Evolutionary conservation across 148 eudicot genomes (phyloP), one percentile per base, ranked within the genome.

Genomic region (Dysphania ambrosioides): DNA sequence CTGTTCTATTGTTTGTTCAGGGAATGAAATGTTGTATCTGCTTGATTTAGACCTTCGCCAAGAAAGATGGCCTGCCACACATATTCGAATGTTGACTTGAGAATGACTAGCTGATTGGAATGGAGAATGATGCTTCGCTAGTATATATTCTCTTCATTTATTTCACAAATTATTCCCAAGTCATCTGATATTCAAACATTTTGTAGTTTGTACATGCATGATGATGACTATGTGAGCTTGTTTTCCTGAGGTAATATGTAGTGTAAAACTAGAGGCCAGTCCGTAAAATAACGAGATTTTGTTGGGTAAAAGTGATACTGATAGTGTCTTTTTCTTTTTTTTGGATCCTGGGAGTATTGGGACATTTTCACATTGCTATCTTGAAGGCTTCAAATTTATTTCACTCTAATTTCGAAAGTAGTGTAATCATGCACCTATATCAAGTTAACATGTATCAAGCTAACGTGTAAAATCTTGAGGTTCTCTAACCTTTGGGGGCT

Each of bases 1-100:
- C 40, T 67, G n/a, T n/a, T n/a, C n/a, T n/a, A n/a, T n/a, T 16
- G 16, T 32, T 36, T 77, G 49, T 59, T 31, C 74, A 77, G 79
- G 79, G 79, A 77, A 15, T 70, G 70, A 77, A 53, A 53, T 31
- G 38, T 9, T 16, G 31, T 18, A 59, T 26, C 53, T 62, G 21
- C 55, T 56, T 27, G 26, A 65, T 65, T 49, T 23, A 10, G 34
- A 42, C 76, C 73, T 57, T 29, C 31, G 27, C 30, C 31, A 29
- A 27, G 40, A 27, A 27, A 57, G 35, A 53, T 12, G 62, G 71
- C 51, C 47, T 66, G 36, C 78, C 60, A 55, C 53, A 47, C 53
- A 47, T 16, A 21, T 47, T 5, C 2, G 24, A 27, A 70, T 44
- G 41, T 30, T 34, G 49, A 16, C 38, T 3, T 12, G 35, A 27